A percentile compares a stretch with the other conserved stretches of the same genome.
phyloP scores from a whole-genome alignment of 805 yeast species.

The Yamadazyma akitaensis region DNA sequence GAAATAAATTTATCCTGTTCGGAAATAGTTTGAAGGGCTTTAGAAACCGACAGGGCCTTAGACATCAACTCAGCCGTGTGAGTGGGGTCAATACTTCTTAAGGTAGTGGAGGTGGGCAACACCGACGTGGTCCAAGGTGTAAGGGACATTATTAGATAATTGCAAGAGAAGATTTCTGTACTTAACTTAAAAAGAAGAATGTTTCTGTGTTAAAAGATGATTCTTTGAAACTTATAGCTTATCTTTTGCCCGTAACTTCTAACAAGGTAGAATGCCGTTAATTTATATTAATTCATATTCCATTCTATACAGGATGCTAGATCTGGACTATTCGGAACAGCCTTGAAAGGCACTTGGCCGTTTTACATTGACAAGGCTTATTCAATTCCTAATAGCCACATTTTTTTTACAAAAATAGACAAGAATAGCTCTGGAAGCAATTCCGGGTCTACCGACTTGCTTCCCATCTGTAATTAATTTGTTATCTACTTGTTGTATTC shows the following conservation, averaged over 20 bases:
- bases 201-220: no score
- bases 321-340: neutral
- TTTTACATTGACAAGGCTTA: no score
- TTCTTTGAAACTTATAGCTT: neutral
- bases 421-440: no score
- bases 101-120: conserved; percentile 27
- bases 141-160: neutral
- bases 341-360: neutral
- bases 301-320: neutral
- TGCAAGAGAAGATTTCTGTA: neutral
- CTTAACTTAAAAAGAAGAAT: no score
- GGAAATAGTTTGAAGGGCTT: conserved; percentile 10
- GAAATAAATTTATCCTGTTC: conserved; percentile 13
- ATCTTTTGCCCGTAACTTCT: neutral
- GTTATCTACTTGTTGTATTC: no score
- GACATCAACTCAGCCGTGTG: conserved; percentile 20
- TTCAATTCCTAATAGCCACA: no score
- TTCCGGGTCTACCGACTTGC: no score
- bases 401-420: no score
- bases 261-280: neutral
- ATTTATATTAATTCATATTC: neutral
- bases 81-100: conserved; percentile 17
- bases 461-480: no score
- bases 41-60: conserved; percentile 16
- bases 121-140: conserved; percentile 24